Evolutionary conservation across 2,329 filamentous ascomycete genomes (phyloP), one percentile per base, ranked within the genome.

Genomic region (Monosporascus sp.): DNA sequence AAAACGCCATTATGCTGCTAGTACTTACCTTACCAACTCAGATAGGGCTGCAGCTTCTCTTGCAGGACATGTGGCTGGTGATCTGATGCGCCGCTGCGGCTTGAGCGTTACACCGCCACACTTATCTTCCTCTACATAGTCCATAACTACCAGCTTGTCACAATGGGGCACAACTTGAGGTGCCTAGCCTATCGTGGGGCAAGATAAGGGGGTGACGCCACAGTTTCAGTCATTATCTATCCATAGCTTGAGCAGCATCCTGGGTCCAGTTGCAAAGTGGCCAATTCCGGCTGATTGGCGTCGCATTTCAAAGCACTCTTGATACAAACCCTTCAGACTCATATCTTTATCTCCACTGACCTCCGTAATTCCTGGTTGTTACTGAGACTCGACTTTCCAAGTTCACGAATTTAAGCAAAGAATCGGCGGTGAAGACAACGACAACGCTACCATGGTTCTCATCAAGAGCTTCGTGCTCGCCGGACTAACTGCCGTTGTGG

Each of bases 391-490:
- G 5, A 35, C 31, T 35, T 35, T 35, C 31, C 31, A 35, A 35
- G 31, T 2, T 11, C 11, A 31, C 50, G 39, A 44, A 37, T 27
- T 31, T 52, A 49, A 52, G 50, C 41, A 47, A 25, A 54, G 50
- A 39, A 44, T 38, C 18, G 11, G 37, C 27, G 52, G 53, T 52
- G 41, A 52, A 48, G 56, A 45, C 48, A 55, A 50, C 37, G 46
- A 57, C 50, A 52, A 61, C 55, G 51, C 52, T 63, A 69, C 57
- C 62, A 82, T 83, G 79, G 79, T 83, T 65, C 72, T 81, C 53
- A 61, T 86, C 61, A 84, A 82, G 77, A 80, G 77, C 74, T 74
- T 86, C 65, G 70, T 83, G 71, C 71, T 85, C 70, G 73, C 77
- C 60, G 77, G 78, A 57, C 71, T 86, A 45, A 74, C 79, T 50